Evolutionary conservation across 371 early-diverging fungal genomes (phyloP).

Genomic region (Lichtheimia ramosa): DNA sequence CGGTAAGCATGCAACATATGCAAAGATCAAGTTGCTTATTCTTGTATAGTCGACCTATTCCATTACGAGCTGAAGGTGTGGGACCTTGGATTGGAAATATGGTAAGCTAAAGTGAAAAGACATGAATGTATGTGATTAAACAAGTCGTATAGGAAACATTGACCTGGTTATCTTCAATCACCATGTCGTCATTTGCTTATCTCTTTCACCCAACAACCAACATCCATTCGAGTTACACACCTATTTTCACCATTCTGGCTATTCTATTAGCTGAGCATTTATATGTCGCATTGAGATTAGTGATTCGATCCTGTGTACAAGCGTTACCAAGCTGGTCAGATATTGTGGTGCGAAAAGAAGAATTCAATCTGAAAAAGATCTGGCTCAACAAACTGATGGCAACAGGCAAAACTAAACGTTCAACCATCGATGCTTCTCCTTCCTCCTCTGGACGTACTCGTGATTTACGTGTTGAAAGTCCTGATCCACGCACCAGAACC

Average conservation of each 20-base stretch:
- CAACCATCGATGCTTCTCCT: neutral
- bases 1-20: constrained; percentile 29
- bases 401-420: neutral
- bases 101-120: constrained; percentile 24
- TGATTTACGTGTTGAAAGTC: neutral
- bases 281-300: constrained; percentile 28
- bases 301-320: constrained; percentile 28
- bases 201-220: constrained; percentile 60
- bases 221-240: constrained; percentile 44
- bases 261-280: constrained; percentile 49
- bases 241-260: constrained; percentile 38
- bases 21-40: neutral
- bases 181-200: constrained; percentile 74
- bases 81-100: constrained; percentile 85
- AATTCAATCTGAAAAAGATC: constrained; percentile 38
- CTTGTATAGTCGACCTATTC: constrained; percentile 70
- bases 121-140: neutral
- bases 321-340: constrained; percentile 42
- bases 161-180: constrained; percentile 75
- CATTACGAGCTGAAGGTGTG: constrained; percentile 77
- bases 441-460: neutral
- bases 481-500: neutral
- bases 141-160: constrained; percentile 26
- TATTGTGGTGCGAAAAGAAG: constrained; percentile 32
- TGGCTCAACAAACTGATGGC: constrained; percentile 34